Evolutionary conservation across 2,329 filamentous ascomycete species (phyloP), one percentile per base, ranked within the genome.

Genomic region (Ophiocordyceps australis): DNA sequence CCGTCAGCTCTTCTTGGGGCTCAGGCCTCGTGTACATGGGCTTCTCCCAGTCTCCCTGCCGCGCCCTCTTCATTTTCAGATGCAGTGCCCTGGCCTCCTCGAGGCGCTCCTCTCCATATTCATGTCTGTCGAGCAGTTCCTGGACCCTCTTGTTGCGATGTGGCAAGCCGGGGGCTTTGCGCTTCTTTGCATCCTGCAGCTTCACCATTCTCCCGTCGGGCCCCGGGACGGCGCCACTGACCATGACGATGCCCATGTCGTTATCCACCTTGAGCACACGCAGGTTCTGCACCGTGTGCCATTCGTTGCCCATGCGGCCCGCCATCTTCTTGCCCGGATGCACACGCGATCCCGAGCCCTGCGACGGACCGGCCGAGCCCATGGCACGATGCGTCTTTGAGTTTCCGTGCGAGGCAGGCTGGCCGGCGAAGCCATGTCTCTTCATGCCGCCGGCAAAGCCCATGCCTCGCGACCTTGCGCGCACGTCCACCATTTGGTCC

Each of bases 371-470:
- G 7, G 76, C 66, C 18, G 82, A 86, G 62, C 89, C 89, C 57
- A 94, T 80, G 16, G 79, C 79, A 44, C 89, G 70, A 63, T 98
- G 89, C 44, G 81, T 83, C 57, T 83, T 73, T 45, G 85, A 94
- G 56, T 91, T 86, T 65, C 89, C 89, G 66, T 98, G 89, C 40
- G 75, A 85, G 30, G 82, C 80, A 38, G 74, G 77, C 59, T 98
- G 89, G 41, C 89, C 89, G 17, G 60, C 51, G 53, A 89, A 95
- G 18, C 83, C 83, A 57, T 86, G 80, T 39, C 80, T 67, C 71
- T 98, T 98, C 89, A 98, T 98, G 38, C 81, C 89, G 65, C 89
- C 89, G 8, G 78, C 81, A 49, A 94, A 98, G 7, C 89, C 89
- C 68, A 82, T 86, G 27, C 89, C 89, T 46, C 80, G 70, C 39